A percentile compares a stretch with the other conserved stretches of the same genome.
These are phyloP conservation scores for Ceratobasidium sp. DNA, from an alignment of 1,284 basidiomycete species.

Conservation along the genomic window DNA sequence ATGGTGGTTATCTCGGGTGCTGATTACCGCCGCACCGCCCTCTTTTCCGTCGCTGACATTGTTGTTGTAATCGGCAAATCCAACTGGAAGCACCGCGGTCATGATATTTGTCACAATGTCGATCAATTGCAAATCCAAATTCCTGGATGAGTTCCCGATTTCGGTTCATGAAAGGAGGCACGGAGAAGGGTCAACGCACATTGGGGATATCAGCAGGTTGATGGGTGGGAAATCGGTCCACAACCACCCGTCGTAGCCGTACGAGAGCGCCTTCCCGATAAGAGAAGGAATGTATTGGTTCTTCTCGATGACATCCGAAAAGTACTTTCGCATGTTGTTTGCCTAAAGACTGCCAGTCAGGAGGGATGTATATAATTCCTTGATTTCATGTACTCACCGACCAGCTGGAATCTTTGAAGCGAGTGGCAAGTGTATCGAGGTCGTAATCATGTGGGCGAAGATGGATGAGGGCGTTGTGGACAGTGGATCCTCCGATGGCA, in stretches of 20 bases:
- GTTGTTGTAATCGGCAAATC: constrained; percentile 27
- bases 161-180: background rate
- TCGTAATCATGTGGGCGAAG: constrained; percentile 33
- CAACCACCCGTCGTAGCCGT: constrained; percentile 28
- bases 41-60: constrained; percentile 31
- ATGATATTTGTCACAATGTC: constrained; percentile 30
- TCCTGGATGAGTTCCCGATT: background rate
- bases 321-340: constrained; percentile 23
- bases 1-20: constrained; percentile 12
- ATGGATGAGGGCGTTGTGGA: constrained; percentile 32
- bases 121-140: constrained; percentile 8
- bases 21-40: constrained; percentile 24
- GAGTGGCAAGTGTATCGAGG: constrained; percentile 8
- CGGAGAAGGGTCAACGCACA: background rate
- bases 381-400: constrained; percentile 7
- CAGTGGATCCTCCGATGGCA: constrained; percentile 28
- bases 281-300: constrained; percentile 29
- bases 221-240: constrained; percentile 31
- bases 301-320: constrained; percentile 7
- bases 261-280: constrained; percentile 11
- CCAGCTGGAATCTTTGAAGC: constrained; percentile 31
- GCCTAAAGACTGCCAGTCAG: constrained; percentile 6
- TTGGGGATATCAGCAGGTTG: constrained; percentile 11
- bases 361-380: background rate
- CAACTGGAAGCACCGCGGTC: constrained; percentile 22